Conservation (phyloP, 805 yeast species). For the Sugiyamaella chiloensis region DNA sequence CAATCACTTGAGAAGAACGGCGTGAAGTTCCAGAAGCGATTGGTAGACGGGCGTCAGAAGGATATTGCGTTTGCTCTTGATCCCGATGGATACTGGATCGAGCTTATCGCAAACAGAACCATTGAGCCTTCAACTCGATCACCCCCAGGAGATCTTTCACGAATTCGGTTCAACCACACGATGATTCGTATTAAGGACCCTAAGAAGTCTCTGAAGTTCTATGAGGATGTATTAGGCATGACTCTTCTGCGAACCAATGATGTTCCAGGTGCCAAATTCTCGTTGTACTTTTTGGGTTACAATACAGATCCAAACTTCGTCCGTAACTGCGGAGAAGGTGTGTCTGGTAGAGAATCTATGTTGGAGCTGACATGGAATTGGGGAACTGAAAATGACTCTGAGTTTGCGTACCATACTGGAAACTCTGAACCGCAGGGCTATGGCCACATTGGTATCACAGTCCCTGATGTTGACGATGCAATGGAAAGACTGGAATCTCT, state of each 20-base stretch:
- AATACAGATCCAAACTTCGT: slow-evolving; percentile 44
- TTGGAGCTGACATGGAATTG: slow-evolving; percentile 92
- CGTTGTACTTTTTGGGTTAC: slow-evolving; percentile 83
- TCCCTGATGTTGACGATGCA: slow-evolving; percentile 56
- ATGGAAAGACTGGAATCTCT: slow-evolving; percentile 44
- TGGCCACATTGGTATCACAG: slow-evolving; percentile 79
- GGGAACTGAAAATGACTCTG: slow-evolving; percentile 83
- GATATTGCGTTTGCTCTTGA: slow-evolving; percentile 93
- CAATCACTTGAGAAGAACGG: slow-evolving; percentile 53
- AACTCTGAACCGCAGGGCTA: slow-evolving; percentile 77
- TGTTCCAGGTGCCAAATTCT: slow-evolving; percentile 70
- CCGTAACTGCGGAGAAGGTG: slow-evolving; percentile 37
- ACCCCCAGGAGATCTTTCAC: slow-evolving; percentile 28
- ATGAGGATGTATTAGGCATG: slow-evolving; percentile 78
- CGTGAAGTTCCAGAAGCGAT: slow-evolving; percentile 76
- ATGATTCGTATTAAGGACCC: slow-evolving; percentile 95
- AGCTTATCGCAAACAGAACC: slow-evolving; percentile 62
- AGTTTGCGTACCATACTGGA: slow-evolving; percentile 79
- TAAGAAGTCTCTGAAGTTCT: slow-evolving; percentile 67
- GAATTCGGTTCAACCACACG: slow-evolving; percentile 72
- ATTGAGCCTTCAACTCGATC: slow-evolving; percentile 35
- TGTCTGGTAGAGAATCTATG: slow-evolving; percentile 55
- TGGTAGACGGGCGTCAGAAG: slow-evolving; percentile 87
- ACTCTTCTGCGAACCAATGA: slow-evolving; percentile 56
- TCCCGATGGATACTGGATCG: slow-evolving; percentile 97